These are phyloP conservation scores for Physcomitrium patens DNA, from an alignment of 225 moss, liverwort and hornwort genomes.

Conservation along the genomic window DNA sequence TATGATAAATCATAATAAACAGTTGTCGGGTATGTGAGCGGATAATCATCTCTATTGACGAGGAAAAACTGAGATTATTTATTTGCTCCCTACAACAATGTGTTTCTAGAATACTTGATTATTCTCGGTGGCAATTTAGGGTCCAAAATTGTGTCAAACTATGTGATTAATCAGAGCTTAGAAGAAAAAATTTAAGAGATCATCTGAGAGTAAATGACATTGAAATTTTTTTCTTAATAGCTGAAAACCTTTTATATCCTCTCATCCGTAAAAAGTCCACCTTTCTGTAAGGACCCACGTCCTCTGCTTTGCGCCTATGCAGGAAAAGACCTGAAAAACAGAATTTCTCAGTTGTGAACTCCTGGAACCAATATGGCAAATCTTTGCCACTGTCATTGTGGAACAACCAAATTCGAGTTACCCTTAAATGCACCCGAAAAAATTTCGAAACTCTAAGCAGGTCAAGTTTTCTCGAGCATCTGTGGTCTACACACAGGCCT, in stretches of 20 bases:
- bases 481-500: no score
- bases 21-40: neutral
- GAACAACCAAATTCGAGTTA: neutral
- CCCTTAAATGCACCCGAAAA: no score
- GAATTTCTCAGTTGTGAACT: neutral
- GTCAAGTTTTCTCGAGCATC: no score
- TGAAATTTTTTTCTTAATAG: no score
- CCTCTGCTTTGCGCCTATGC: slow-evolving; percentile 63
- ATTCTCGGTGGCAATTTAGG: neutral
- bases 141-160: neutral
- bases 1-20: neutral
- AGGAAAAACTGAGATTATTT: neutral
- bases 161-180: slow-evolving; percentile 2
- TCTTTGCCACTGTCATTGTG: neutral
- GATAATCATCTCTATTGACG: slow-evolving; percentile 4
- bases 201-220: neutral
- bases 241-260: neutral
- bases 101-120: neutral
- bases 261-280: slow-evolving; percentile 18
- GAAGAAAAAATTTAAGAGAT: slow-evolving; percentile 13
- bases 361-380: slow-evolving; percentile 6
- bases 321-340: slow-evolving; percentile 48
- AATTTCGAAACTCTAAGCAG: no score
- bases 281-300: slow-evolving; percentile 55
- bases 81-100: neutral